Base-by-base conservation (phyloP, 192 early-diverging fungal genomes). In the Blastocladiella britannica region DNA sequence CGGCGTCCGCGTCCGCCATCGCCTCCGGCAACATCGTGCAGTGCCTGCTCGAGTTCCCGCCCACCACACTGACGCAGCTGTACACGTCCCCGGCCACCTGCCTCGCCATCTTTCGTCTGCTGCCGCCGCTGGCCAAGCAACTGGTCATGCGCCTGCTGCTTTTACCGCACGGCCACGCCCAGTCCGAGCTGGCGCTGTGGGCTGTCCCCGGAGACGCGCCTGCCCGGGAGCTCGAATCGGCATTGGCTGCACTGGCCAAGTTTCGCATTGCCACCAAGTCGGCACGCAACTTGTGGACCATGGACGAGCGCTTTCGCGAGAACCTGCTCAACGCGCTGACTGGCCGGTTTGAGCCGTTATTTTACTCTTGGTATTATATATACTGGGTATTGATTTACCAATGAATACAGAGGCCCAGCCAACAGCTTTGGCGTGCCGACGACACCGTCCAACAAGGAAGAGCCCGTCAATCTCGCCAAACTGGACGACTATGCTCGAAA, bases 81-180 rank as follows among this genome's bases (percentile, higher is more conserved):
- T 96, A 89, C 60, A 72, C 80, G 29, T 86, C 87, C 53, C 89
- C 93, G 8, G 86, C 90, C 28, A 91, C 93, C 59, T 93, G 89
- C 65, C 77, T 93, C 26, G 89, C 88, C 24, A 84, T 92, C 43
- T 87, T 93, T 54, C 76, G 91, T 20, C 77, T 97, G 2, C 73
- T 97, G 26, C 87, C 87, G 26, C 78, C 83, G 28, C 70, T 93
- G 4, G 84, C 84, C 28, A 86, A 86, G 62, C 91, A 93, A 54
- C 74, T 97, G 47, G 75, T 93, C 51, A 87, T 91, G 82, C 81
- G 87, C 5, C 76, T 93, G 62, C 66, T 97, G 22, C 91, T 89
- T 60, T 67, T 82, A 3, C 75, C 82, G 31, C 52, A 64, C 0
- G 72, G 82, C 22, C 77, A 91, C 9, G 51, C 67, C 7, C 68